Conservation (phyloP, 805 yeast genomes). For the Saturnispora dispora region DNA sequence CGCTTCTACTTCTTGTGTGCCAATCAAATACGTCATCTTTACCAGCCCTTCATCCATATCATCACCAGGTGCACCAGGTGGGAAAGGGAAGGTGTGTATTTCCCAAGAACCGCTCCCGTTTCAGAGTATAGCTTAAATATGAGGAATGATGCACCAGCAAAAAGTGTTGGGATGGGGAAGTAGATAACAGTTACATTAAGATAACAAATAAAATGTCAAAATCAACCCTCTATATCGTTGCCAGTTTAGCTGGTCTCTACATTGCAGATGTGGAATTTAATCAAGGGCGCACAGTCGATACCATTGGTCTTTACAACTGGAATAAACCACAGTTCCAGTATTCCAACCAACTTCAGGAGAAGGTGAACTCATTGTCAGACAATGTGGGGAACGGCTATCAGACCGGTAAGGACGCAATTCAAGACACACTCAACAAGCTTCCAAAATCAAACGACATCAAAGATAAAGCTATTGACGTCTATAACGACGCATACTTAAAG, state of each 20-base stretch:
- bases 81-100: neutral
- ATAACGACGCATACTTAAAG: slow-evolving; percentile 21
- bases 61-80: neutral
- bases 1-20: neutral
- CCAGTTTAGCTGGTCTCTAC: slow-evolving; percentile 7
- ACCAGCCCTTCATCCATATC: neutral
- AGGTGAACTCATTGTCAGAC: neutral
- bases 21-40: neutral
- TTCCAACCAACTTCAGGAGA: neutral
- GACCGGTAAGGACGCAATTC: neutral
- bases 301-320: slow-evolving; percentile 8
- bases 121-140: neutral
- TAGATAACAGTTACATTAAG: neutral
- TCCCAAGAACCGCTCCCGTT: neutral
- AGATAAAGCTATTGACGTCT: slow-evolving; percentile 13
- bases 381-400: neutral
- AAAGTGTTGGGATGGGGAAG: too few relatives aligned
- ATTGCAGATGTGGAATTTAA: slow-evolving; percentile 7
- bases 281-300: slow-evolving; percentile 5
- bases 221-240: slow-evolving; percentile 4
- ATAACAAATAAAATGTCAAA: slow-evolving; percentile 1
- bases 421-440: slow-evolving; percentile 5
- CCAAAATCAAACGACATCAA: slow-evolving; percentile 10
- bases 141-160: neutral
- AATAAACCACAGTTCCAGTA: neutral